Base-by-base conservation (phyloP, 2,329 filamentous ascomycete species). In the Coniochaeta ligniaria region DNA sequence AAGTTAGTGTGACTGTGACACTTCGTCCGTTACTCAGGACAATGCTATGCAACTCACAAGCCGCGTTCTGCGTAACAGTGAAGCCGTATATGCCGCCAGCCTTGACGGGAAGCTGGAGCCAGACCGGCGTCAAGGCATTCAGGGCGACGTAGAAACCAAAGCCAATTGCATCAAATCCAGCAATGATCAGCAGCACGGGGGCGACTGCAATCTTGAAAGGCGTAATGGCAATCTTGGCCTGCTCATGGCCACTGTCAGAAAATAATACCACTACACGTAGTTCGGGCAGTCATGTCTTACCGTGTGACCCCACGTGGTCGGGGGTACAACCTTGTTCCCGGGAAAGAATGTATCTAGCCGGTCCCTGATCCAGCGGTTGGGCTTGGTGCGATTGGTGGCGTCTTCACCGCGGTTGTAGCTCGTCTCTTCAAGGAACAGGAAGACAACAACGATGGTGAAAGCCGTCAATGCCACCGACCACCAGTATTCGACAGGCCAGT, bases 81-180 rank as follows among this genome's bases (percentile, higher is more conserved):
- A 78, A 78, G 16, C 75, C 75, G 64, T 79, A 79, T n/a, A 65
- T 60, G 1, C 77, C 77, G 26, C 74, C 74, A 4, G 63, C 65
- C 6, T 65, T 64, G 17, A 67, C 60, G 1, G 76, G 73, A 26
- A 69, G 68, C 60, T 77, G 75, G 6, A 78, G 70, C 68, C 72
- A 77, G n/a, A 74, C 69, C 0, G 73, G 67, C 1, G 72, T 70
- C 1, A 74, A 63, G 16, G 69, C 69, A 56, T 73, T 72, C 57
- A 73, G 66, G 1, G 67, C 69, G 20, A 73, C 68, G 28, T 70
- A 71, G 61, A 71, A 73, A 8, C 72, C 72, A 57, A 76, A 74
- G 58, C 67, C 68, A 36, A 75, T 71, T 7, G 72, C 61, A 28
- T 71, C 69, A 64, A 75, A 78, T 6, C 71, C 63, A 11, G 74